Evolutionary conservation across 495 filamentous ascomycete genomes (phyloP).

Genomic region (Pyrenopolyporus hunteri): DNA sequence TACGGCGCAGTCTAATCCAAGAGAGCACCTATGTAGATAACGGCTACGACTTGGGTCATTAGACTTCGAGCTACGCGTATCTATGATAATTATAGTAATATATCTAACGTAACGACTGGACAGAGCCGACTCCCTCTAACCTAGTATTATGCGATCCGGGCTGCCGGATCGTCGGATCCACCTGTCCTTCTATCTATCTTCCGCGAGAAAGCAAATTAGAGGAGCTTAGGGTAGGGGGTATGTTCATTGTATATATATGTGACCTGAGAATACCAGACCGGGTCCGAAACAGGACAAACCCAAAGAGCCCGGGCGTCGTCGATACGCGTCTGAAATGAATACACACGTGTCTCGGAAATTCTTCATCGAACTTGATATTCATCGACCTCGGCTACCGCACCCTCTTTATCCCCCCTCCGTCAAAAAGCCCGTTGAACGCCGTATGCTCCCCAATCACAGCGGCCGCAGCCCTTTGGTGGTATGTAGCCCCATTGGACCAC

Average conservation of each 20-base stretch:
- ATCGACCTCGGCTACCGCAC: slow-evolving; percentile 15
- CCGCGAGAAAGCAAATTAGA: slow-evolving; percentile 3
- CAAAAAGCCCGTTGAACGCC: slow-evolving; percentile 26
- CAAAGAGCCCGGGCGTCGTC: background rate
- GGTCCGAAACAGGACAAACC: background rate
- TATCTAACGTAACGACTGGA: slow-evolving; percentile 33
- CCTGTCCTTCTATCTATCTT: slow-evolving; percentile 16
- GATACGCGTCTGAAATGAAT: slow-evolving; percentile 17
- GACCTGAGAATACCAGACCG: slow-evolving; percentile 8
- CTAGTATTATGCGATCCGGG: slow-evolving; percentile 23
- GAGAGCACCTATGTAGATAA: too few relatives aligned
- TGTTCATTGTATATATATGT: slow-evolving; percentile 27
- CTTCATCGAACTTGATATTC: slow-evolving; percentile 34
- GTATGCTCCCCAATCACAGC: slow-evolving; percentile 23
- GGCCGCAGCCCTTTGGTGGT: slow-evolving; percentile 5
- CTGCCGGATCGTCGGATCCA: slow-evolving; percentile 8
- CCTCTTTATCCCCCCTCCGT: slow-evolving; percentile 3
- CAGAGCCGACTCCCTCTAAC: slow-evolving; percentile 18
- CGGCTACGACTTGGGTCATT: slow-evolving; percentile 9
- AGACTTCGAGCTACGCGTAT: slow-evolving; percentile 8
- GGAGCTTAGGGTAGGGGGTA: background rate
- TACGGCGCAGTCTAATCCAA: too few relatives aligned
- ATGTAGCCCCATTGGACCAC: slow-evolving; percentile 9
- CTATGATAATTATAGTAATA: slow-evolving; percentile 21
- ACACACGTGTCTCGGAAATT: slow-evolving; percentile 16